Evolutionary conservation across 208 protist species (phyloP), one percentile per base, ranked within the genome.

Genomic region (Leishmania arabica): DNA sequence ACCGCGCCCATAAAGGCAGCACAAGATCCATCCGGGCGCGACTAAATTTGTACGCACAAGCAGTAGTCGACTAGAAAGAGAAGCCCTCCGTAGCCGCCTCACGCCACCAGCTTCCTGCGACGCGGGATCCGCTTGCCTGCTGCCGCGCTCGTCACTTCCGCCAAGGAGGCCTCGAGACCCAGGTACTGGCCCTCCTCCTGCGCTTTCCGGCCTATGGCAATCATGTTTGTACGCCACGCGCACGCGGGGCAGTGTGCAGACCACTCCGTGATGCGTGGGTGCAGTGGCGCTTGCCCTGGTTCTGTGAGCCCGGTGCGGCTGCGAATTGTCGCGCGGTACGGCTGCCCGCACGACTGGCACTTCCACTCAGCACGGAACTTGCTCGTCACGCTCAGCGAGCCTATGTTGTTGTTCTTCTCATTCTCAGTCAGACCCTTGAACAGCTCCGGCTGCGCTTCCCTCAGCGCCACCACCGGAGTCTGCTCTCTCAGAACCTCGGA

Each of bases 301-400:
- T 95, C 91, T n/a, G 96, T 88, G 4, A 37, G 17, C 0, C 94
- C 94, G 0, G 91, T 95, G 75, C 94, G 92, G 47, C 91, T 94
- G 31, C 94, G 91, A 53, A 96, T 92, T 1, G 90, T 89, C 37
- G 91, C 89, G 11, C 86, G 83, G 84, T 95, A 96, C 58, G 79
- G 53, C 79, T 83, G 72, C 45, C 90, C 89, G 66, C 94, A 97
- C 49, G 76, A 47, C 31, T 68, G 54, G 77, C 94, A 97, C 82
- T 51, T 94, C 93, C 94, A 97, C 80, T 92, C 82, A 31, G 92
- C 94, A 13, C 68, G 40, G 65, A 96, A 95, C 80, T 96, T 95
- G 73, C 92, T 96, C 3, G 92, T 94, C 54, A 80, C 64, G 66
- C 85, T 70, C 15, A 96, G 82, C 7, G 77, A 68, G 19, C 86